Percentiles rank a stretch among this genome's conserved stretches.
phyloP scores from a whole-genome alignment of 2,329 filamentous ascomycete genomes.

The Sporothrix inflata region DNA sequence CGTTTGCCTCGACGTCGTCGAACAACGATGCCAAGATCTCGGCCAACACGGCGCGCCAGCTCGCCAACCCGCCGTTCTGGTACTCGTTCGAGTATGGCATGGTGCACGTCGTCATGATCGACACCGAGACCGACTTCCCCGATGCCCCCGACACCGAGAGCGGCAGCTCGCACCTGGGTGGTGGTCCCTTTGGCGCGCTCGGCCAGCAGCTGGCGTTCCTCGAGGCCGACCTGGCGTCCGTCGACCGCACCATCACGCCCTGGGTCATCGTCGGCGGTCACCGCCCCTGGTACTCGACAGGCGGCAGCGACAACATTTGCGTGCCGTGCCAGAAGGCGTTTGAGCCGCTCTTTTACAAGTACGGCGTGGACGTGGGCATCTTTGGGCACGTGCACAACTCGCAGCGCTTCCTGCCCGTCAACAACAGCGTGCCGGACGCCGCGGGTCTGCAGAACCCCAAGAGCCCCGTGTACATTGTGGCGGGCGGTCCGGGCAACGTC shows the following conservation, averaged over 20 bases:
- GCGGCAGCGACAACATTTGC: slow-evolving; percentile 43
- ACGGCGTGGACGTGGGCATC: slow-evolving; percentile 60
- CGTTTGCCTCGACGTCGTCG: slow-evolving; percentile 54
- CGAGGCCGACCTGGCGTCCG: slow-evolving; percentile 57
- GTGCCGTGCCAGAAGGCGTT: slow-evolving; percentile 55
- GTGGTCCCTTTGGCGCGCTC: slow-evolving; percentile 53
- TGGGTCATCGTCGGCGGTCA: slow-evolving; percentile 54
- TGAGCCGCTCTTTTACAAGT: slow-evolving; percentile 57
- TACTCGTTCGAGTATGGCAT: slow-evolving; percentile 64
- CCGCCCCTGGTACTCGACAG: slow-evolving; percentile 53
- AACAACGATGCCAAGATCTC: slow-evolving; percentile 46
- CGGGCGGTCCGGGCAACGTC: slow-evolving; percentile 60
- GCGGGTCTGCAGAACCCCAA: slow-evolving; percentile 45
- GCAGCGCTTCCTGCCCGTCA: slow-evolving; percentile 54
- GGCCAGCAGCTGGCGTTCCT: slow-evolving; percentile 59
- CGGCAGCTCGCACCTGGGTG: slow-evolving; percentile 45
- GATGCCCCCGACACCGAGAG: slow-evolving; percentile 48
- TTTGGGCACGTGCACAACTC: slow-evolving; percentile 64
- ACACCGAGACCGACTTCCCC: slow-evolving; percentile 61
- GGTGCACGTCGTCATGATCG: slow-evolving; percentile 57
- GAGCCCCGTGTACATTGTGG: slow-evolving; percentile 58
- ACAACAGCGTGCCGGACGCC: slow-evolving; percentile 43
- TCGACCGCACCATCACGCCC: slow-evolving; percentile 59
- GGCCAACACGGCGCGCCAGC: slow-evolving; percentile 50
- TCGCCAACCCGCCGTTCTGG: slow-evolving; percentile 60